phyloP scores from a whole-genome alignment of 1,284 basidiomycete genomes.

The Cystobasidiaceae sp. region DNA sequence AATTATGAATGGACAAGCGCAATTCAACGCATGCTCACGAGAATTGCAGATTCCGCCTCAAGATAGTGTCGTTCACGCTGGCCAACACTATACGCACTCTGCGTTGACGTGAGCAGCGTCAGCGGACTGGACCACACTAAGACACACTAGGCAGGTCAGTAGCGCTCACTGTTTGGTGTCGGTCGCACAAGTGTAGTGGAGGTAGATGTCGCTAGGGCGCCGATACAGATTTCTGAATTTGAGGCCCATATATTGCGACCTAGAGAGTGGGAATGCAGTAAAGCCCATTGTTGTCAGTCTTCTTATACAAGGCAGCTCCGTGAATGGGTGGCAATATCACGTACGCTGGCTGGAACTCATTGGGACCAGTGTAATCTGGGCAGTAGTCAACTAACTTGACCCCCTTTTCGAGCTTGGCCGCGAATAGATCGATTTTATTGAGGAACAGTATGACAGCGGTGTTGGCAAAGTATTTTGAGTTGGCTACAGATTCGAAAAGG shows the following conservation, averaged over 20 bases:
- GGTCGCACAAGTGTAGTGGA: conserved; percentile 45
- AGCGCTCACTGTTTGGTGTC: conserved; percentile 37
- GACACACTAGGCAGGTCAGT: not conserved
- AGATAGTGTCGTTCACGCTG: conserved; percentile 43
- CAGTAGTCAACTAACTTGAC: conserved; percentile 32
- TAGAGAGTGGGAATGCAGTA: conserved; percentile 1
- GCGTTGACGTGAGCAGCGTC: not conserved
- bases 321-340: not conserved
- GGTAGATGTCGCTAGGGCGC: conserved; percentile 42
- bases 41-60: conserved; percentile 33
- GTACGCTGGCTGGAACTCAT: conserved; percentile 40
- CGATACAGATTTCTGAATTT: conserved; percentile 44
- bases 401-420: conserved; percentile 18
- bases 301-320: not conserved
- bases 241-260: conserved; percentile 44
- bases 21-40: conserved; percentile 3
- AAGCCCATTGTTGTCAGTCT: not conserved
- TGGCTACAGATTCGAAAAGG: conserved; percentile 54
- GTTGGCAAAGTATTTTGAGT: conserved; percentile 86
- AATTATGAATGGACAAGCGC: too few species aligned
- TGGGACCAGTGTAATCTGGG: conserved; percentile 34
- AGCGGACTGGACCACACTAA: not conserved
- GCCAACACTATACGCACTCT: conserved; percentile 45
- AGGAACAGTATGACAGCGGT: conserved; percentile 89
- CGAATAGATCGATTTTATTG: conserved; percentile 57